These are phyloP conservation scores for Chrysanthemum lavandulifolium DNA, from an alignment of 129 eudicot species.

Conservation along the genomic window DNA sequence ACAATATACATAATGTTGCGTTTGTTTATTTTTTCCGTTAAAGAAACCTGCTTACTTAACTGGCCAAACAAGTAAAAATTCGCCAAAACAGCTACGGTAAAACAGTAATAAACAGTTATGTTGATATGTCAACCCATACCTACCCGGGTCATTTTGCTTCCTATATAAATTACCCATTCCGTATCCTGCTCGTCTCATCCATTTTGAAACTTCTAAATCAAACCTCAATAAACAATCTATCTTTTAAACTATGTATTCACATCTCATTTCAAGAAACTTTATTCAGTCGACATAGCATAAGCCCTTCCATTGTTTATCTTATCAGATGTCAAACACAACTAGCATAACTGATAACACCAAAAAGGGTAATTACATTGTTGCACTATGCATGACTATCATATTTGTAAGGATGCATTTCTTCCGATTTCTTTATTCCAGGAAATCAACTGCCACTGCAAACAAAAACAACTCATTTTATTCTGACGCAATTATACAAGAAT, in stretches of 20 bases:
- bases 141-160: neutral
- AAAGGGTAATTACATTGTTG: slow-evolving; percentile 1
- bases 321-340: slow-evolving; percentile 10
- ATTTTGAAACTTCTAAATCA: slow-evolving; percentile 1
- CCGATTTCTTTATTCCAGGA: slow-evolving; percentile 12
- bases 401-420: neutral
- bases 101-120: too few relatives aligned
- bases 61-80: too few relatives aligned
- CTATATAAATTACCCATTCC: neutral
- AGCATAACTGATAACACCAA: slow-evolving; percentile 17
- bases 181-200: neutral
- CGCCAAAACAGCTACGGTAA: too few relatives aligned
- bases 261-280: slow-evolving; percentile 29
- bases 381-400: slow-evolving; percentile 20
- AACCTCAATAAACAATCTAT: slow-evolving; percentile 17
- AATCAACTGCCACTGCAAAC: slow-evolving; percentile 10
- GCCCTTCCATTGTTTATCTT: slow-evolving; percentile 10
- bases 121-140: too few relatives aligned
- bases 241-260: slow-evolving; percentile 23
- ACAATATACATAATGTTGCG: too few relatives aligned
- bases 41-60: too few relatives aligned
- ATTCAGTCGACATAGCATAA: slow-evolving; percentile 24
- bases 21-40: too few relatives aligned
- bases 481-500: neutral
- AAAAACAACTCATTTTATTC: neutral